Evolutionary conservation across 345 rosid genomes (phyloP), one percentile per base, ranked within the genome.

Genomic region (Hibiscus mutabilis): DNA sequence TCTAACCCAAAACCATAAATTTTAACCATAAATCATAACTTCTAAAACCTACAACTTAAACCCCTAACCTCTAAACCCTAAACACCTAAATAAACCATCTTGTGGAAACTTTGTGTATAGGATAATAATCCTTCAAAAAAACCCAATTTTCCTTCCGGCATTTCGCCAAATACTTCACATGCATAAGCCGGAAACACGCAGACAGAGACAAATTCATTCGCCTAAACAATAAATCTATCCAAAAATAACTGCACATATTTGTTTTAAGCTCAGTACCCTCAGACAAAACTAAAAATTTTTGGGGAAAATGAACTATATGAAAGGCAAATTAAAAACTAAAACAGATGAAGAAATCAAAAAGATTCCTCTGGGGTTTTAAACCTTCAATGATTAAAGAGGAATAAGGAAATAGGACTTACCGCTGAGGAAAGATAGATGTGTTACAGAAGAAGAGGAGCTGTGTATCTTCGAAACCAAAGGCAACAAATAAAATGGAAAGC

Each of bases 321-420:
- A 40, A 70, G 31, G 8, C 22, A 21, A 69, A 56, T 35, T 42
- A 56, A 42, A 51, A 66, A 47, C 42, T 37, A 46, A 24, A 2
- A 35, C 0, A 37, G 15, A 13, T 4, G 5, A 61, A 62, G 18
- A 10, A 3, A 22, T 22, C 25, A 46, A 8, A 8, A 2, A 22
- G 12, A 7, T 7, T 7, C 1, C 37, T 7, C 57, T 33, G 44
- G 18, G 19, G 1, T 69, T 35, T 69, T 22, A 40, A 42, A 42
- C 46, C 13, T 42, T 10, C 14, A 11, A 69, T 13, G 35, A 70
- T 25, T 58, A 59, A 22, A 15, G 18, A 70, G 51, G 21, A 19
- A 37, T 19, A 70, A 57, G 40, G 21, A 42, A 27, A 58, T 25
- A 40, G 16, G 7, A 59, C 73, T 37, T 37, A 70, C 73, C 66